phyloP scores from a whole-genome alignment of 768 basidiomycete species.

The Tephrocybe sp. region DNA sequence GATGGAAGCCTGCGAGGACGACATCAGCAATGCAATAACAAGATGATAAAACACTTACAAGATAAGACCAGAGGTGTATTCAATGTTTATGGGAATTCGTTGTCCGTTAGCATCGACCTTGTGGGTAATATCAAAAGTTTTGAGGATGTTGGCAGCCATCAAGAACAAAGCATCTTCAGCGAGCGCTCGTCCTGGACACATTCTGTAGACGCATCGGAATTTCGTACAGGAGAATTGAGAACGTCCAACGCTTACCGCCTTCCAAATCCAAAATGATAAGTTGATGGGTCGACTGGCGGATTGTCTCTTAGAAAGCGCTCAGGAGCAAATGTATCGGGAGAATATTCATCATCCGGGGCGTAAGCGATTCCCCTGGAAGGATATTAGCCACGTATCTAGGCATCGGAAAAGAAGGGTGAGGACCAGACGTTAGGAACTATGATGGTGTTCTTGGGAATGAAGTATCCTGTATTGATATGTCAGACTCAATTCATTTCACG shows the following conservation, averaged over 20 bases:
- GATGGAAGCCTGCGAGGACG: no score
- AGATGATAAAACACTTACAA: background rate
- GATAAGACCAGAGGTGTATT: background rate
- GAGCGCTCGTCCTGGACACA: background rate
- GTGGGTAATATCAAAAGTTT: background rate
- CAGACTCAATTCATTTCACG: background rate
- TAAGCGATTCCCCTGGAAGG: background rate
- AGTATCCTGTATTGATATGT: background rate
- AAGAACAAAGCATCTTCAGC: background rate
- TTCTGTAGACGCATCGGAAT: background rate
- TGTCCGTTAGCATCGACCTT: background rate
- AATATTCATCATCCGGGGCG: background rate
- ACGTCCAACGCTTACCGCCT: background rate
- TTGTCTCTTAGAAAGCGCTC: background rate
- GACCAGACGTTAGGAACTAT: background rate
- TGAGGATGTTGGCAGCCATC: background rate
- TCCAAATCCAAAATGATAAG: background rate
- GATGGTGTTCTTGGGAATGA: background rate
- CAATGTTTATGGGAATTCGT: background rate
- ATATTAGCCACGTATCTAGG: background rate
- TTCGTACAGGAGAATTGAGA: background rate
- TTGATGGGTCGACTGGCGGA: background rate
- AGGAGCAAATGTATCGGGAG: conserved; percentile 1
- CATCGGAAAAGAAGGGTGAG: background rate
- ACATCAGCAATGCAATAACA: background rate